A percentile compares a stretch with the other conserved stretches of the same genome.
Conservation (phyloP, 257 asterid species). For the Voacanga thouarsii region DNA sequence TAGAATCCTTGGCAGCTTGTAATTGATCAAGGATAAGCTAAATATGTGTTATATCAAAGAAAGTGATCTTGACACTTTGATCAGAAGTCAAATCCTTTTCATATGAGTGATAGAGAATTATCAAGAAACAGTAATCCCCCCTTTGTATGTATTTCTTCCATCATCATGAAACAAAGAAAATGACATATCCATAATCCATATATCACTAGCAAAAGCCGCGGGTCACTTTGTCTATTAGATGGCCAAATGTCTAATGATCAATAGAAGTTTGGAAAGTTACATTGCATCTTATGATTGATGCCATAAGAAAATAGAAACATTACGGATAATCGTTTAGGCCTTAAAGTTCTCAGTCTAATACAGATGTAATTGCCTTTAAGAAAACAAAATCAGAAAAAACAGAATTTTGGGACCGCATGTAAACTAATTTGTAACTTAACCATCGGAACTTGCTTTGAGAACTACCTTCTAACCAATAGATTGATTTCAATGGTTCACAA, state of each 20-base stretch:
- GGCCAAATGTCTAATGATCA: neutral
- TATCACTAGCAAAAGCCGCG: neutral
- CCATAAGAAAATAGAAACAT: neutral
- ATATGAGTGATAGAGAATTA: neutral
- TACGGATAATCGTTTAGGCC: too few relatives aligned
- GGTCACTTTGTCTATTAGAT: neutral
- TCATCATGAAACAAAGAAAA: neutral
- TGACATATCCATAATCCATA: slow-evolving; percentile 3
- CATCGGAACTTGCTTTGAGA: neutral
- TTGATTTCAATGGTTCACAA: neutral
- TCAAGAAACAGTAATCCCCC: slow-evolving; percentile 8
- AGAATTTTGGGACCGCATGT: neutral
- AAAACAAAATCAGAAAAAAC: neutral
- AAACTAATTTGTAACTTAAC: neutral
- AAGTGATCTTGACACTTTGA: neutral
- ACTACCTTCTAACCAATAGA: neutral
- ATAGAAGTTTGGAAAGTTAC: slow-evolving; percentile 1
- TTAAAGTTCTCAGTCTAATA: neutral
- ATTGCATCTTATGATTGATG: neutral
- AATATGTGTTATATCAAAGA: slow-evolving; percentile 3
- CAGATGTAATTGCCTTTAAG: neutral
- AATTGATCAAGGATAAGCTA: neutral
- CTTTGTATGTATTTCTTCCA: slow-evolving; percentile 1
- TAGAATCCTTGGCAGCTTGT: slow-evolving; percentile 8
- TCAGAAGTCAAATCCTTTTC: neutral